Conservation (phyloP, 2,329 filamentous ascomycete genomes). For the Septoria petroselini region DNA sequence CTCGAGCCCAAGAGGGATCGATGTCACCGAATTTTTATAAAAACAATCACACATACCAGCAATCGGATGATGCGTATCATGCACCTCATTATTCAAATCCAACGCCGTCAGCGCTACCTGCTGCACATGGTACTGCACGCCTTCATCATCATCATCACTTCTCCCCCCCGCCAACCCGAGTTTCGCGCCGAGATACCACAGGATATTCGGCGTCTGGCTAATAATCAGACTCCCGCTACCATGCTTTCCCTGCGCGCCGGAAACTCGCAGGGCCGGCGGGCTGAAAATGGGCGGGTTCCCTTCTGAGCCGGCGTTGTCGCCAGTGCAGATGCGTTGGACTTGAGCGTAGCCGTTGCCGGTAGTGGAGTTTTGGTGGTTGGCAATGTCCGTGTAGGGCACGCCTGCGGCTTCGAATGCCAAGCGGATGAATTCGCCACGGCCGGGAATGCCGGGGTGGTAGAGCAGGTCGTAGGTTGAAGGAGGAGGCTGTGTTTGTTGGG, state of each 20-base stretch:
- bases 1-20: neutral
- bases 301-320: slow-evolving; percentile 37
- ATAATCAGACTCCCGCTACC: slow-evolving; percentile 58
- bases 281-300: slow-evolving; percentile 64
- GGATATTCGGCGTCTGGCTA: slow-evolving; percentile 69
- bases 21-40: too few relatives aligned
- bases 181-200: slow-evolving; percentile 64
- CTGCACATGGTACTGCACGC: slow-evolving; percentile 56
- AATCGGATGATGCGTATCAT: slow-evolving; percentile 71
- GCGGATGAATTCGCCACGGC: slow-evolving; percentile 71
- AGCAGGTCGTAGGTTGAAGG: slow-evolving; percentile 45
- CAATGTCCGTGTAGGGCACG: slow-evolving; percentile 62
- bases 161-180: slow-evolving; percentile 56
- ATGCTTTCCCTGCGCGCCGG: slow-evolving; percentile 50
- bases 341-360: slow-evolving; percentile 49
- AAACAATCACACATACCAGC: slow-evolving; percentile 20
- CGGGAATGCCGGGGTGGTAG: slow-evolving; percentile 68
- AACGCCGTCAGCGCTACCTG: slow-evolving; percentile 65
- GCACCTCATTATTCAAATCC: slow-evolving; percentile 68
- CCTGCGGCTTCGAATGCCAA: slow-evolving; percentile 68
- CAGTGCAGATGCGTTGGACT: slow-evolving; percentile 50
- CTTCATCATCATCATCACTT: too few relatives aligned
- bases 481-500: slow-evolving; percentile 30
- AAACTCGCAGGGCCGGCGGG: slow-evolving; percentile 62
- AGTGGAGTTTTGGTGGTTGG: too few relatives aligned